Evolutionary conservation across 2,329 filamentous ascomycete genomes (phyloP).

Genomic region (Talaromyces sp.): DNA sequence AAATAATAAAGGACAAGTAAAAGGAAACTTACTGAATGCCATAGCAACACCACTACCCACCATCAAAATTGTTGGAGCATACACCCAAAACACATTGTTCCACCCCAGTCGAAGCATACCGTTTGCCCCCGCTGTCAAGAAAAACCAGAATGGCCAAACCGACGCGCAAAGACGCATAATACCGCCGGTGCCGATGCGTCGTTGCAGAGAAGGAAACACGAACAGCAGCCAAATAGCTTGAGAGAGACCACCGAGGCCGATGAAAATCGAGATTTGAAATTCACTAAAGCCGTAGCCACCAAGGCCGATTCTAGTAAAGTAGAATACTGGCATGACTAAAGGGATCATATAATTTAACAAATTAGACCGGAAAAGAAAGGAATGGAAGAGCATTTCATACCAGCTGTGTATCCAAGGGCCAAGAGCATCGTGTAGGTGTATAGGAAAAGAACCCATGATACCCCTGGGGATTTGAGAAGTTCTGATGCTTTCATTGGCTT

Average conservation of each 20-base stretch:
- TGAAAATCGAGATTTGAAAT: conserved; percentile 59
- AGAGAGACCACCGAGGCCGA: conserved; percentile 57
- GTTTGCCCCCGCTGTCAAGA: conserved; percentile 49
- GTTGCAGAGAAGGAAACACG: conserved; percentile 63
- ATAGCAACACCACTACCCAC: conserved; percentile 62
- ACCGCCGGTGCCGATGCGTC: conserved; percentile 58
- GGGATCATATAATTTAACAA: background rate
- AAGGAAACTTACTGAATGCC: conserved; percentile 50
- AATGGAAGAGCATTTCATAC: background rate
- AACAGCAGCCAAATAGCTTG: conserved; percentile 69
- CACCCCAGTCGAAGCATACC: conserved; percentile 47
- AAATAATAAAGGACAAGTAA: too few species aligned
- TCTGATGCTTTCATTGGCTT: conserved; percentile 20
- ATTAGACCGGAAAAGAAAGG: background rate
- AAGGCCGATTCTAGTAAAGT: conserved; percentile 55
- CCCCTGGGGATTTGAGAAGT: conserved; percentile 58
- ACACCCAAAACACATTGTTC: conserved; percentile 52
- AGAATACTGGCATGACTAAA: conserved; percentile 57
- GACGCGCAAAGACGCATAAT: conserved; percentile 55
- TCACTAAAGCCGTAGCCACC: conserved; percentile 63
- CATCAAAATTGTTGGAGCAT: conserved; percentile 39
- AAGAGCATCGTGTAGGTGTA: conserved; percentile 64
- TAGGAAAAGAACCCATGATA: conserved; percentile 59
- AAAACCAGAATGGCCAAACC: conserved; percentile 58
- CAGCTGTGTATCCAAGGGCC: conserved; percentile 61